Base-by-base conservation (phyloP, 2,329 filamentous ascomycete species). In the Intubia oerlemansii region DNA sequence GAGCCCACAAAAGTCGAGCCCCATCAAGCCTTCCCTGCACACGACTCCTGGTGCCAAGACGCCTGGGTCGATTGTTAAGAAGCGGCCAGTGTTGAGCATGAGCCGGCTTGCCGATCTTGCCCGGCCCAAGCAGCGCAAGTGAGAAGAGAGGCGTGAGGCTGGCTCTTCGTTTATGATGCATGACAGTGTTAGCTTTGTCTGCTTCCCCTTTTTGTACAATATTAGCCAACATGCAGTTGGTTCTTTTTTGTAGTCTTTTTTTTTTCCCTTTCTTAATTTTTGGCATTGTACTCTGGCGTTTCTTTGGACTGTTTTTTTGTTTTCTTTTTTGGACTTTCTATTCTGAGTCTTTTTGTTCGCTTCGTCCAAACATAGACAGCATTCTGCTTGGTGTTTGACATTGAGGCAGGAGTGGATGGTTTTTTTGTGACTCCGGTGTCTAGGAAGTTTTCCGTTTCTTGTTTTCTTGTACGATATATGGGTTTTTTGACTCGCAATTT, bases 21-120 rank as follows among this genome's bases (percentile, higher is more conserved):
- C n/a, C n/a, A n/a, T n/a, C n/a, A n/a, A n/a, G n/a, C n/a, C n/a
- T n/a, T n/a, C n/a, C n/a, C n/a, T n/a, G n/a, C n/a, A n/a, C n/a
- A n/a, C n/a, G n/a, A n/a, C n/a, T n/a, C n/a, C n/a, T n/a, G 19
- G 21, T 8, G 27, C 17, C 8, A 34, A 36, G 30, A 49, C 49
- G 15, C 45, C 51, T 4, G 65, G 53, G 30, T n/a, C n/a, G n/a
- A 55, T 65, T 4, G 54, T 47, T 28, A 67, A 65, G 53, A 68
- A 65, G 51, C 54, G 47, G 34, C 39, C 42, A 5, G 52, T 57
- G 15, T 44, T 73, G 32, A 71, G 57, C 37, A 43, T 70, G 34
- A 69, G 62, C 42, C 56, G 68, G 34, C 51, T 73, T 31, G 63
- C 68, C 41, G 63, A 66, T 59, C 57, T 73, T 15, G 59, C 68